phyloP scores from a whole-genome alignment of 192 early-diverging fungal species.

The Mortierella claussenii region DNA sequence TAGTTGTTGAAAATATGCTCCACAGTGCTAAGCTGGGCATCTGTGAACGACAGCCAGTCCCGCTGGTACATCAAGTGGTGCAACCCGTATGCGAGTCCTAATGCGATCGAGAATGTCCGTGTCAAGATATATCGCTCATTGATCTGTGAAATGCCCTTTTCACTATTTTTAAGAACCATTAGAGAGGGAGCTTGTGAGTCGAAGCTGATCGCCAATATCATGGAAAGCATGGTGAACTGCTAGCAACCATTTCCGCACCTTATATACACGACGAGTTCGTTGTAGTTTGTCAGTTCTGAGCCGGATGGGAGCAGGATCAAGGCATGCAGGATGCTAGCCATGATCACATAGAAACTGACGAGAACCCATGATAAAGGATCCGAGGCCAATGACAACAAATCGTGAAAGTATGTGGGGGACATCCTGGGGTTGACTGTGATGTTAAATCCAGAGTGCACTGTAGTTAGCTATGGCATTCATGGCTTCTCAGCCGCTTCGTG shows the following conservation, averaged over 20 bases:
- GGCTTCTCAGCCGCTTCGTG: not conserved
- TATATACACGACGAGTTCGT: slow-evolving; percentile 32
- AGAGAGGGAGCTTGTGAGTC: too few relatives aligned
- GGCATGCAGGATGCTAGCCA: slow-evolving; percentile 8
- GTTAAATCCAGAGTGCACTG: not conserved
- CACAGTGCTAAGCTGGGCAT: slow-evolving; percentile 25
- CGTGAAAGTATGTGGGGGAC: slow-evolving; percentile 35
- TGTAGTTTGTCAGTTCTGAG: slow-evolving; percentile 8
- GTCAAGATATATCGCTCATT: slow-evolving; percentile 46
- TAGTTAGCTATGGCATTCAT: not conserved
- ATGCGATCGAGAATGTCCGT: slow-evolving; percentile 12
- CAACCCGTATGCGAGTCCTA: slow-evolving; percentile 20
- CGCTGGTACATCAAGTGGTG: slow-evolving; percentile 33
- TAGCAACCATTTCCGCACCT: too few relatives aligned
- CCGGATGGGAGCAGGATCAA: slow-evolving; percentile 20
- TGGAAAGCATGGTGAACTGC: too few relatives aligned
- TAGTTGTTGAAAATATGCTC: slow-evolving; percentile 32
- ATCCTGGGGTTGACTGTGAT: slow-evolving; percentile 43
- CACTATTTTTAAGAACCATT: slow-evolving; percentile 23
- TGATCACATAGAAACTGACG: slow-evolving; percentile 22
- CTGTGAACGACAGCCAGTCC: slow-evolving; percentile 33
- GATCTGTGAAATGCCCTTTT: slow-evolving; percentile 38
- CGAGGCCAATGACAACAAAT: slow-evolving; percentile 18
- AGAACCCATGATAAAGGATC: slow-evolving; percentile 33
- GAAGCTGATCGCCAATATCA: too few relatives aligned